phyloP scores from a whole-genome alignment of 306 rosid species.

The Acacia acuminata region DNA sequence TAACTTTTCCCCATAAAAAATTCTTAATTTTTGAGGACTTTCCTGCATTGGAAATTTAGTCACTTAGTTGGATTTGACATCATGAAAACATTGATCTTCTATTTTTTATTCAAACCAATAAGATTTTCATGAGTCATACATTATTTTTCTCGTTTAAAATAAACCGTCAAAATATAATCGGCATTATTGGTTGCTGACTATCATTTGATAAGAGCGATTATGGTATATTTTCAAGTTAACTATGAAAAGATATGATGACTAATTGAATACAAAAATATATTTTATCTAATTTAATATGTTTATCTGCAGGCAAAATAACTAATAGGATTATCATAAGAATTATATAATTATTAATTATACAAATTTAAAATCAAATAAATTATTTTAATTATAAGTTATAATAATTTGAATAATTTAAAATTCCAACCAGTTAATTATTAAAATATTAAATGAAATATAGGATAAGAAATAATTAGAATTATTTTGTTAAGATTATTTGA shows the following conservation, averaged over 20 bases:
- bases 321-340: no score
- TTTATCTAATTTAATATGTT: background rate
- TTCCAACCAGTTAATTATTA: background rate
- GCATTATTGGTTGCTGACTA: background rate
- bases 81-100: background rate
- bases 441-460: background rate
- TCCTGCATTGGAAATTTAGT: background rate
- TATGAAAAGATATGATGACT: background rate
- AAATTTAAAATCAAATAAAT: no score
- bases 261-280: background rate
- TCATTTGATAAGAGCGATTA: background rate
- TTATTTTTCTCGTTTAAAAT: background rate
- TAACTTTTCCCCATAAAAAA: background rate
- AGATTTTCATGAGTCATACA: background rate
- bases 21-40: background rate
- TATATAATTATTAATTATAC: no score
- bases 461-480: no score
- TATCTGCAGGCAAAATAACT: background rate
- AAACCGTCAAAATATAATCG: background rate
- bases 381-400: no score
- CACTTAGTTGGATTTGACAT: background rate
- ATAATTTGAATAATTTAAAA: no score
- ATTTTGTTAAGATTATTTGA: no score
- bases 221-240: background rate
- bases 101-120: background rate